These are phyloP conservation scores for Naganishia vishniacii DNA, from an alignment of 768 basidiomycete genomes.

Conservation along the genomic window DNA sequence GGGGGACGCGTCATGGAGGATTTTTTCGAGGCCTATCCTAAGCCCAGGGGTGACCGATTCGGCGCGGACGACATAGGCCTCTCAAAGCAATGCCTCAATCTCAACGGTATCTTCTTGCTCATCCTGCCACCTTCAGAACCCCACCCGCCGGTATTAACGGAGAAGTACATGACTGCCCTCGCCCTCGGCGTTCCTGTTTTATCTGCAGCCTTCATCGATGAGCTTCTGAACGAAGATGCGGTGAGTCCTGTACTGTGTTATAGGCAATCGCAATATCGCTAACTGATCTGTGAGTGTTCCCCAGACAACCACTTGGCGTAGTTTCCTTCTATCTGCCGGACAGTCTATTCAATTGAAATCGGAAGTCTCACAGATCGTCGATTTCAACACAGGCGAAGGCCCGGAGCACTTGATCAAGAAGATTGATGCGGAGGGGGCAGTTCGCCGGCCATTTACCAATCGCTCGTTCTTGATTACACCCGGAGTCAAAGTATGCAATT, in stretches of 20 bases:
- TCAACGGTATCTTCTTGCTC: constrained; percentile 36
- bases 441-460: constrained; percentile 17
- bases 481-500: neutral
- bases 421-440: neutral
- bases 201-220: constrained; percentile 54
- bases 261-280: neutral
- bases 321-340: constrained; percentile 59
- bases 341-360: constrained; percentile 51
- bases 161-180: constrained; percentile 74
- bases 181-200: constrained; percentile 82
- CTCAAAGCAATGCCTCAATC: neutral
- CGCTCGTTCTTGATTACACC: constrained; percentile 4
- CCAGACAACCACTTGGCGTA: constrained; percentile 56
- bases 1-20: constrained; percentile 4
- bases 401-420: neutral
- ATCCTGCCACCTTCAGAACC: constrained; percentile 23
- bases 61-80: neutral
- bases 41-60: neutral
- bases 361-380: constrained; percentile 54
- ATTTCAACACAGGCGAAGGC: constrained; percentile 54
- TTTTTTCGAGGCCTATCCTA: constrained; percentile 4
- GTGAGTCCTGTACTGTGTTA: constrained; percentile 4
- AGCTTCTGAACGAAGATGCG: constrained; percentile 19
- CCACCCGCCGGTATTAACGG: constrained; percentile 58
- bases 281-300: neutral